A percentile compares a stretch with the other conserved stretches of the same genome.
Evolutionary conservation across 768 basidiomycete species (phyloP).

Genomic region (Coprinellus aureogranulatus): DNA sequence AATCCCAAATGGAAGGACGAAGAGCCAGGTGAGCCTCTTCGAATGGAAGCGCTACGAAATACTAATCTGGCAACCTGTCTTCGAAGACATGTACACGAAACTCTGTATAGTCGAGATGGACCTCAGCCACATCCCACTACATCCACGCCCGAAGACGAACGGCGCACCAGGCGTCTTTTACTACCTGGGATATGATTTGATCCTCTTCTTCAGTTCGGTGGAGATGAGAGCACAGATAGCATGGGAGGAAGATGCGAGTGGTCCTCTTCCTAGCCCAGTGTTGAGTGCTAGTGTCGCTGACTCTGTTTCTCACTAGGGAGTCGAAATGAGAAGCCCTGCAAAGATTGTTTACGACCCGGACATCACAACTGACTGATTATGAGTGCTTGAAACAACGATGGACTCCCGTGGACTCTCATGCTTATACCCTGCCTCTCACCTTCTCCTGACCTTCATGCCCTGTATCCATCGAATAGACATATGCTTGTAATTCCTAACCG

Average conservation of each 20-base stretch:
- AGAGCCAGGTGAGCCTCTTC: constrained; percentile 15
- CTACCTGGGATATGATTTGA: constrained; percentile 37
- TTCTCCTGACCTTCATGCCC: too few species aligned
- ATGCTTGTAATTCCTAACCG: too few species aligned
- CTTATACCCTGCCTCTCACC: too few species aligned
- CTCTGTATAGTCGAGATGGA: constrained; percentile 22
- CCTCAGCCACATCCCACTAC: constrained; percentile 10
- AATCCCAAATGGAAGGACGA: constrained; percentile 23
- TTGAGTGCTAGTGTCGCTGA: background rate
- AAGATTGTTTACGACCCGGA: constrained; percentile 12
- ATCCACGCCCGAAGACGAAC: constrained; percentile 1
- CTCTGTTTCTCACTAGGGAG: constrained; percentile 1
- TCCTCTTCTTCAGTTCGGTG: constrained; percentile 52
- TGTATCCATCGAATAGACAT: too few species aligned
- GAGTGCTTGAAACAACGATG: too few species aligned
- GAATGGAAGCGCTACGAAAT: background rate
- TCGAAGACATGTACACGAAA: constrained; percentile 17
- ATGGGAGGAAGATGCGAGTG: constrained; percentile 48
- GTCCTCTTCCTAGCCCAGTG: background rate
- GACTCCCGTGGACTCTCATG: too few species aligned
- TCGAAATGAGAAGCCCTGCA: constrained; percentile 10
- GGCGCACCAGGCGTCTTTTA: constrained; percentile 23
- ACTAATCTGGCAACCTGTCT: background rate
- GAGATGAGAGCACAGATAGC: constrained; percentile 52
- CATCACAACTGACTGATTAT: constrained; percentile 6